A percentile compares a stretch with the other conserved stretches of the same genome.
phyloP scores from a whole-genome alignment of 2,329 filamentous ascomycete genomes.

The Paraconiothyrium sp. region DNA sequence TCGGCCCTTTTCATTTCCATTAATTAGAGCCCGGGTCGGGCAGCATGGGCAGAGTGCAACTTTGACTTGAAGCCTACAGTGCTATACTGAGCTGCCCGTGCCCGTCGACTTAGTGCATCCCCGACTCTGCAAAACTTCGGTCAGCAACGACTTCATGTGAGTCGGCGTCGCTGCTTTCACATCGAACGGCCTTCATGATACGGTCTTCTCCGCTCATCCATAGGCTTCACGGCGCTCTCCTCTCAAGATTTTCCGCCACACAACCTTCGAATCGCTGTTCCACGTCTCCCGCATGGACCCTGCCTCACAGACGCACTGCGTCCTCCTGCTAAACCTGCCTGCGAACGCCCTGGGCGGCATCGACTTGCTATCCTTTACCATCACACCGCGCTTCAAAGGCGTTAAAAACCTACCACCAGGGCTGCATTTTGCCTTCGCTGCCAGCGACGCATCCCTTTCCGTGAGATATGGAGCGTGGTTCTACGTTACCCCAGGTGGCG shows the following conservation, averaged over 20 bases:
- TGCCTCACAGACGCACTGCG: slow-evolving; percentile 45
- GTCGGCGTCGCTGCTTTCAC: slow-evolving; percentile 2
- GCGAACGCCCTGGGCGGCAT: slow-evolving; percentile 62
- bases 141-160: slow-evolving; percentile 12
- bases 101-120: background rate
- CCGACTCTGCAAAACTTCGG: slow-evolving; percentile 11
- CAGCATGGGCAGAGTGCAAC: background rate
- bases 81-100: background rate
- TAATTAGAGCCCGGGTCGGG: background rate
- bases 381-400: slow-evolving; percentile 68
- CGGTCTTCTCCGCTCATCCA: slow-evolving; percentile 11
- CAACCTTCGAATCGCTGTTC: slow-evolving; percentile 46
- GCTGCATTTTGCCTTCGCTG: slow-evolving; percentile 70
- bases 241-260: slow-evolving; percentile 47
- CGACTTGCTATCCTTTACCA: slow-evolving; percentile 68
- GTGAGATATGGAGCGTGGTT: slow-evolving; percentile 72
- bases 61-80: background rate
- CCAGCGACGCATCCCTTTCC: slow-evolving; percentile 66
- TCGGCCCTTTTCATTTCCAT: slow-evolving; percentile 2
- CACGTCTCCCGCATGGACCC: slow-evolving; percentile 46
- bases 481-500: slow-evolving; percentile 55
- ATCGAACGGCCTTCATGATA: slow-evolving; percentile 6
- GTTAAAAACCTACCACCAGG: slow-evolving; percentile 67
- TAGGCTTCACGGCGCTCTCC: slow-evolving; percentile 21
- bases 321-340: slow-evolving; percentile 57